Evolutionary conservation across 1,139 yeast genomes (phyloP), one percentile per base, ranked within the genome.

Genomic region (Blastobotrys indianensis): DNA sequence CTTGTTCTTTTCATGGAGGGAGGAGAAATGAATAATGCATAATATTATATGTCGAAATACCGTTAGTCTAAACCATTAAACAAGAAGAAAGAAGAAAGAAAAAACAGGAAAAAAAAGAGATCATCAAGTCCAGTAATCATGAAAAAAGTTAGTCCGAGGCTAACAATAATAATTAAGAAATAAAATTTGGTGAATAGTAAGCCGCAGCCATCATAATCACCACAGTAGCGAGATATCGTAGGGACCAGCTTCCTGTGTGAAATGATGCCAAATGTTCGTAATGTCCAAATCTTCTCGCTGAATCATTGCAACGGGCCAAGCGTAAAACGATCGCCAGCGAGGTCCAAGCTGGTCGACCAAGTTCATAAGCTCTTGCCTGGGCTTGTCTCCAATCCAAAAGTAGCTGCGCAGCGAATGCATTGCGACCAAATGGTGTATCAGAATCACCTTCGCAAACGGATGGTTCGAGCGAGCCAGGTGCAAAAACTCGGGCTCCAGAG

Each of bases 351-450:
- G 16, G 15, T 29, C 36, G 12, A 43, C 33, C 36, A 43, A 20
- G n/a, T 15, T 15, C 31, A 17, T n/a, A 3, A 34, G 29, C 39
- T 39, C 31, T 11, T 16, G 13, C 12, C 17, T 32, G 2, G 58
- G 55, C 11, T 58, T 49, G 11, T 42, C 36, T 4, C 51, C 48
- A n/a, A 54, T 38, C 60, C 60, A 56, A 45, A 54, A 52, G 35
- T 36, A 47, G 17, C 32, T 23, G 20, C 47, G 43, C 31, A 51
- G 44, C 12, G 51, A 35, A 31, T 48, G 51, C 32, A 55, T 37
- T 9, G 49, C 47, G 4, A 55, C 55, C 44, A 55, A 40, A 17
- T 52, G 46, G 32, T 52, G 51, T 3, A 52, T 47, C 35, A 53
- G 41, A 11, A 56, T 47, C 8, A 52, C 50, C 29, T 46, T 41